A percentile compares a stretch with the other conserved stretches of the same genome.
Conservation (phyloP, 352 stramenopile species). For the Phytophthora vignae region DNA sequence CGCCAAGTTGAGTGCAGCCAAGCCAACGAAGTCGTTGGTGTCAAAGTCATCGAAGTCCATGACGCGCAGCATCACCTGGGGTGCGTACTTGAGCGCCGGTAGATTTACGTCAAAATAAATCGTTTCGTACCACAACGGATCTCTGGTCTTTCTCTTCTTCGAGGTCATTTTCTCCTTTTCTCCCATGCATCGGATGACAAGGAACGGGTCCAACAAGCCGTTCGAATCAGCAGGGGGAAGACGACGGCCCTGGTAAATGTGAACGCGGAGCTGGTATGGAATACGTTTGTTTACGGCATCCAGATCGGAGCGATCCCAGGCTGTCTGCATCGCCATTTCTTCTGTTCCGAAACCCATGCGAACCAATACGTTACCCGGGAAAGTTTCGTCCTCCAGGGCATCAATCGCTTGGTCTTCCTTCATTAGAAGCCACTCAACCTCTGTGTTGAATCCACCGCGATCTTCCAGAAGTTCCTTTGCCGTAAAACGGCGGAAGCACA, state of each 20-base stretch:
- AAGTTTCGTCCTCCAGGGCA: constrained; percentile 76
- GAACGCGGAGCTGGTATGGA: constrained; percentile 85
- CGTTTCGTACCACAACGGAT: constrained; percentile 91
- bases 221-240: constrained; percentile 87
- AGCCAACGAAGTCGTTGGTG: constrained; percentile 72
- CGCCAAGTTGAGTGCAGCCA: constrained; percentile 68
- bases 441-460: constrained; percentile 56
- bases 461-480: constrained; percentile 77
- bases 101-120: constrained; percentile 89
- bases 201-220: constrained; percentile 84
- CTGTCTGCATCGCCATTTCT: constrained; percentile 65
- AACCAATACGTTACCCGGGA: constrained; percentile 86
- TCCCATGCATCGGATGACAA: constrained; percentile 82
- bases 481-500: constrained; percentile 86
- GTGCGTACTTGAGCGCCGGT: constrained; percentile 76
- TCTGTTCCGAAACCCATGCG: constrained; percentile 79
- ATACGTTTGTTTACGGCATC: constrained; percentile 79
- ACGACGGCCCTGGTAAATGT: constrained; percentile 85
- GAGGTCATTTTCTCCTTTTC: constrained; percentile 79
- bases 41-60: constrained; percentile 88
- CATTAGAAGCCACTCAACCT: constrained; percentile 80
- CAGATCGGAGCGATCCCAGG: constrained; percentile 62
- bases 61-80: constrained; percentile 80
- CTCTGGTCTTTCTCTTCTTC: constrained; percentile 80
- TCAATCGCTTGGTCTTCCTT: constrained; percentile 87